Evolutionary conservation across 768 basidiomycete genomes (phyloP), one percentile per base, ranked within the genome.

Genomic region (Epithele typhae): DNA sequence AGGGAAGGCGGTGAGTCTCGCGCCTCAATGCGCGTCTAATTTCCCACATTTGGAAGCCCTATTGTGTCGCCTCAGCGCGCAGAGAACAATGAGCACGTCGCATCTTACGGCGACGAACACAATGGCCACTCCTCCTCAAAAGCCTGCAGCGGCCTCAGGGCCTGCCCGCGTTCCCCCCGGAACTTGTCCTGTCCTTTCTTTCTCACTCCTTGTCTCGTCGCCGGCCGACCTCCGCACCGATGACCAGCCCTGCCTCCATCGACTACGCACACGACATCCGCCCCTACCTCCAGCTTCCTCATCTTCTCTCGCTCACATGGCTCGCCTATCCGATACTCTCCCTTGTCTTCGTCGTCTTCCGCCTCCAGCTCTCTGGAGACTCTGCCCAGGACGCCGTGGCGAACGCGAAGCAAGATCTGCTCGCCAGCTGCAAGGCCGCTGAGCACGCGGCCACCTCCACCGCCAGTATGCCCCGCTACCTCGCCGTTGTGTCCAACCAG

Each of bases 251-350:
- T n/a, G 41, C 30, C 32, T 18, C 25, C 25, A 43, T 38, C 14
- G 47, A 22, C 14, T 37, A 47, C 44, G 53, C 38, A 40, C 53
- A 61, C 63, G 25, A 63, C 69, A 15, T 81, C 93, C 82, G 76
- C 50, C 89, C 92, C 7, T 94, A 94, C 65, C 83, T 97, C 40
- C 75, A 82, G 54, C 84, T 93, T 27, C 74, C 82, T 23, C 83
- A 94, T 58, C 75, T 92, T 37, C 77, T 95, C 24, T 91, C 92
- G 19, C 78, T 95, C 11, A 77, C 88, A 61, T 89, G 92, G 85
- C 84, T 97, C 32, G 90, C 92, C 8, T 92, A 91, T 54, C 92
- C 92, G 25, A 82, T 96, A 23, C 69, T 95, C 34, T 94, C 92
- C 21, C 80, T 97, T 48, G 64, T 92, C 54, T 88, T 97, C 60